These are phyloP conservation scores for Rehmannia glutinosa DNA, from an alignment of 257 asterid species.

Conservation along the genomic window DNA sequence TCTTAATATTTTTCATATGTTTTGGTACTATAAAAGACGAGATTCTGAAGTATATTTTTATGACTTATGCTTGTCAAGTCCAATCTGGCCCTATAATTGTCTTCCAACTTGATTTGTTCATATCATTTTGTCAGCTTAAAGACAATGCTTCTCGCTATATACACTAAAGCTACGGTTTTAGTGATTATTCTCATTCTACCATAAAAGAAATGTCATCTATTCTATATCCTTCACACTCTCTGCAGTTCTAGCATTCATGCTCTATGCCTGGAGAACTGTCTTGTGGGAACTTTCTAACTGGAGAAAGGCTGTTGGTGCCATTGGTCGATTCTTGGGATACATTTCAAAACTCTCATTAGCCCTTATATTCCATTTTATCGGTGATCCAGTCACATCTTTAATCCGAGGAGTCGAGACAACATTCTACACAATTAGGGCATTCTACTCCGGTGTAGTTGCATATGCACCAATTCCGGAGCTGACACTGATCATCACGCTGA, in stretches of 20 bases:
- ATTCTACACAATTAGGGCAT: conserved; percentile 55
- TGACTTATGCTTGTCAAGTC: too few relatives aligned
- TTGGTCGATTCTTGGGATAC: conserved; percentile 38
- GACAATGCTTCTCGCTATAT: too few relatives aligned
- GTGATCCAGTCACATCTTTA: conserved; percentile 57
- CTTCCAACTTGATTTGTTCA: too few relatives aligned
- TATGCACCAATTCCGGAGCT: conserved; percentile 80
- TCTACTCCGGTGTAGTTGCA: conserved; percentile 67
- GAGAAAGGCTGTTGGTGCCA: conserved; percentile 33
- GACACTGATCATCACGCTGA: conserved; percentile 55
- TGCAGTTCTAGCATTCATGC: conserved; percentile 62
- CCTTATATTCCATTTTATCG: conserved; percentile 49
- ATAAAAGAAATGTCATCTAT: neutral
- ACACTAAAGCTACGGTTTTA: too few relatives aligned
- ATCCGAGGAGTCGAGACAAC: conserved; percentile 53
- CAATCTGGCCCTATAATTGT: too few relatives aligned
- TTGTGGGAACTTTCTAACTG: conserved; percentile 88
- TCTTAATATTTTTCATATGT: too few relatives aligned
- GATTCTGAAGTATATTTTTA: too few relatives aligned
- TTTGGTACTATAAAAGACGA: too few relatives aligned
- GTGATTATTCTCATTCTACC: neutral
- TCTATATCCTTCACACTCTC: neutral
- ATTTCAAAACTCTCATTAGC: conserved; percentile 50
- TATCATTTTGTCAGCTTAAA: too few relatives aligned
- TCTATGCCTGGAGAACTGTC: conserved; percentile 84